Percentiles rank a stretch among this genome's conserved stretches.
Evolutionary conservation across 768 basidiomycete genomes (phyloP).

Genomic region (Pleurotus platypus): DNA sequence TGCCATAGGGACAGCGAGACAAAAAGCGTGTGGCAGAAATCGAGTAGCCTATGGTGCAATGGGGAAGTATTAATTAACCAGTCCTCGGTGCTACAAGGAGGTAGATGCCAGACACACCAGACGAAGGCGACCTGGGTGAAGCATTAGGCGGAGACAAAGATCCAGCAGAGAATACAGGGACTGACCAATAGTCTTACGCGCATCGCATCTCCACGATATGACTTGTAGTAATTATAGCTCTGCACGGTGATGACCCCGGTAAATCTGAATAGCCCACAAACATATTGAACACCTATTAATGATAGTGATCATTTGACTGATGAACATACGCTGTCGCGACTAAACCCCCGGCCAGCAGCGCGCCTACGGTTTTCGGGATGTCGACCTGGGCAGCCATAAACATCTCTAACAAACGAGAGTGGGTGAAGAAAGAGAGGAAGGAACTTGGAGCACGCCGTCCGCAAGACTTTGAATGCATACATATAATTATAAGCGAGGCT

Average conservation of each 20-base stretch:
- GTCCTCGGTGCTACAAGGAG: too few species aligned
- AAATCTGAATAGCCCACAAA: conserved; percentile 22
- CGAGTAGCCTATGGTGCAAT: conserved; percentile 21
- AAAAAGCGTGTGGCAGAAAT: conserved; percentile 36
- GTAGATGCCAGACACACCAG: neutral
- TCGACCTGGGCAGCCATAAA: conserved; percentile 14
- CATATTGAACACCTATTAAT: neutral
- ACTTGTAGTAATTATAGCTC: conserved; percentile 34
- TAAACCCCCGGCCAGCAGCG: conserved; percentile 37
- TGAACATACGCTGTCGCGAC: conserved; percentile 32
- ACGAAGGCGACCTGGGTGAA: neutral
- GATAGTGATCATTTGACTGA: too few species aligned
- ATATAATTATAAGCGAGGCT: neutral
- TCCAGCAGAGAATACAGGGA: neutral
- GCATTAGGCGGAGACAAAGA: conserved; percentile 12
- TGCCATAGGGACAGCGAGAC: conserved; percentile 38
- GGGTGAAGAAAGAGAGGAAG: neutral
- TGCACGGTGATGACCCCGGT: conserved; percentile 39
- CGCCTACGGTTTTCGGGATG: conserved; percentile 32
- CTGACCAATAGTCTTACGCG: conserved; percentile 31
- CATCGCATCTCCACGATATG: conserved; percentile 27
- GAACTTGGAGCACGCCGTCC: neutral
- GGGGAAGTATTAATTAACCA: too few species aligned
- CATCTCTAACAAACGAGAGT: neutral
- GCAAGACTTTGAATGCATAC: neutral